Conservation (phyloP, 1,284 basidiomycete genomes). For the Sparassis latifolia region DNA sequence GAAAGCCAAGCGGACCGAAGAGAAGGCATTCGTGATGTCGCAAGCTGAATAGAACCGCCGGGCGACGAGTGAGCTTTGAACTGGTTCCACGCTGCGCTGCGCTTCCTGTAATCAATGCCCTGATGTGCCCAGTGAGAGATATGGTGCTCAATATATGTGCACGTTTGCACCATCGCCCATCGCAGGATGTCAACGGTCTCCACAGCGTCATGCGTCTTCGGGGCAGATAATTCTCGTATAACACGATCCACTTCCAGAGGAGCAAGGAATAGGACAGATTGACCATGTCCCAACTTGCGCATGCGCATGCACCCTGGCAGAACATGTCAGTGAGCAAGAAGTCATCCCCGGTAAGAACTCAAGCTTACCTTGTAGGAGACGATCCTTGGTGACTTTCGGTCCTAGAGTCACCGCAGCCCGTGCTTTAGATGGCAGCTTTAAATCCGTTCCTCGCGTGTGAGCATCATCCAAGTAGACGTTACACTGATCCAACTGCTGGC, state of each 20-base stretch:
- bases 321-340: not conserved
- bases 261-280: slow-evolving; percentile 46
- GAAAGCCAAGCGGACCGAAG: not conserved
- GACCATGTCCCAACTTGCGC: slow-evolving; percentile 43
- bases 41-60: not conserved
- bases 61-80: not conserved
- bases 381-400: slow-evolving; percentile 48
- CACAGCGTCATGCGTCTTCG: slow-evolving; percentile 6
- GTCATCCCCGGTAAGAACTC: too few relatives aligned
- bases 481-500: slow-evolving; percentile 35
- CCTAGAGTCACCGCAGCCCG: slow-evolving; percentile 49
- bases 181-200: slow-evolving; percentile 31
- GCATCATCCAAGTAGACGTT: slow-evolving; percentile 52
- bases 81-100: slow-evolving; percentile 27
- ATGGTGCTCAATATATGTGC: slow-evolving; percentile 32
- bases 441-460: slow-evolving; percentile 51
- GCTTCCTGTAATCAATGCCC: slow-evolving; percentile 34
- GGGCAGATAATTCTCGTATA: slow-evolving; percentile 27
- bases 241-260: slow-evolving; percentile 37
- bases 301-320: slow-evolving; percentile 42
- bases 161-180: slow-evolving; percentile 43
- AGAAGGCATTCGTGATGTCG: too few relatives aligned
- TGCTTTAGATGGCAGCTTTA: slow-evolving; percentile 37
- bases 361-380: slow-evolving; percentile 42
- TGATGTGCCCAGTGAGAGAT: slow-evolving; percentile 42